These are phyloP conservation scores for Candida hispaniensis DNA, from an alignment of 805 yeast species.

Conservation along the genomic window DNA sequence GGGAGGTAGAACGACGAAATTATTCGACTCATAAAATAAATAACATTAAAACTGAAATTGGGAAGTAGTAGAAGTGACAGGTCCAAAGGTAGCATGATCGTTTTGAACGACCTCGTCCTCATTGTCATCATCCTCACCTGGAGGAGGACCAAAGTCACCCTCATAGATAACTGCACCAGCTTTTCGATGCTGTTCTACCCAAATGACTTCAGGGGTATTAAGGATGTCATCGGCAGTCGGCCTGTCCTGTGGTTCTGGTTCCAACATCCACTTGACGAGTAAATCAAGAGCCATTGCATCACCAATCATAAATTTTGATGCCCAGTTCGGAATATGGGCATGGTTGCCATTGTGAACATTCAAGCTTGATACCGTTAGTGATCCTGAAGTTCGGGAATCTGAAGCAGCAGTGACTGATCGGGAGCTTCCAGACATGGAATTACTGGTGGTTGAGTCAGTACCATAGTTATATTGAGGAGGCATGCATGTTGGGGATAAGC, in stretches of 20 bases:
- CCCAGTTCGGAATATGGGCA: slow-evolving; percentile 51
- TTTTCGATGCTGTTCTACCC: slow-evolving; percentile 69
- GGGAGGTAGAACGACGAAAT: no score
- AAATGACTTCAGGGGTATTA: slow-evolving; percentile 56
- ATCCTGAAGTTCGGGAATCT: background rate
- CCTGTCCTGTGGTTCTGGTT: slow-evolving; percentile 67
- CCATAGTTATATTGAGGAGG: slow-evolving; percentile 9
- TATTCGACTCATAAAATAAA: no score
- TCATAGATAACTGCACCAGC: slow-evolving; percentile 93
- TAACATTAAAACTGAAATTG: no score
- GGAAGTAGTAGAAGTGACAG: no score
- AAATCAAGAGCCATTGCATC: slow-evolving; percentile 63
- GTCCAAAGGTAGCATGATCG: no score
- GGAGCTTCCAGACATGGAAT: slow-evolving; percentile 6
- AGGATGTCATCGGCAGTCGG: slow-evolving; percentile 74
- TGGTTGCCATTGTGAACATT: slow-evolving; percentile 8
- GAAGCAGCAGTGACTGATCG: slow-evolving; percentile 6
- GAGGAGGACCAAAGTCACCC: slow-evolving; percentile 86
- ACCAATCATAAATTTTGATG: slow-evolving; percentile 72
- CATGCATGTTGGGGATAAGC: slow-evolving; percentile 7
- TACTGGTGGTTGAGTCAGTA: slow-evolving; percentile 8
- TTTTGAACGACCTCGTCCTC: slow-evolving; percentile 21
- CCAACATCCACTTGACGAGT: slow-evolving; percentile 79
- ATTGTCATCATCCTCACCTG: slow-evolving; percentile 31
- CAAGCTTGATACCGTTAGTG: no score